Evolutionary conservation across 495 filamentous ascomycete genomes (phyloP).

Genomic region (Choiromyces venosus): DNA sequence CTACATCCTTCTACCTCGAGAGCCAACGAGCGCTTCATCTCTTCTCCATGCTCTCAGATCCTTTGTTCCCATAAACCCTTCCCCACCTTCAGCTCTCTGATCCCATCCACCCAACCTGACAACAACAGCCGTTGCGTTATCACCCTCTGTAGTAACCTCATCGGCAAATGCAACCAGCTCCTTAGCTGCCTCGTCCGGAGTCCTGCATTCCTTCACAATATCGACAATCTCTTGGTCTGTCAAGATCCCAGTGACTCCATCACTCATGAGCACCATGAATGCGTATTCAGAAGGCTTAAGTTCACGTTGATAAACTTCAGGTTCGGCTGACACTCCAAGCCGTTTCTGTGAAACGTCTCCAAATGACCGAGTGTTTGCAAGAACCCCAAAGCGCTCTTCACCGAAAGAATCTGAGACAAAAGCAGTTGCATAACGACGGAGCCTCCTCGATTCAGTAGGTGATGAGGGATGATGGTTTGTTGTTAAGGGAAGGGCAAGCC

Average conservation of each 20-base stretch:
- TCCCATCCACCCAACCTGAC: conserved; percentile 93
- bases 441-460: conserved; percentile 71
- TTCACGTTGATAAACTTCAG: conserved; percentile 70
- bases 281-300: conserved; percentile 73
- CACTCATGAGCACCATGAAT: conserved; percentile 80
- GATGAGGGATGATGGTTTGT: conserved; percentile 85
- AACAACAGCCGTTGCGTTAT: conserved; percentile 94
- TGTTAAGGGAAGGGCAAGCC: conserved; percentile 71
- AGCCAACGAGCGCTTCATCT: conserved; percentile 77
- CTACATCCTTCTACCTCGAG: conserved; percentile 55
- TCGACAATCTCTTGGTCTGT: conserved; percentile 93
- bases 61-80: conserved; percentile 83
- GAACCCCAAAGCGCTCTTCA: conserved; percentile 87
- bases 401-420: conserved; percentile 95
- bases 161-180: conserved; percentile 80
- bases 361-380: conserved; percentile 90
- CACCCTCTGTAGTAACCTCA: conserved; percentile 72
- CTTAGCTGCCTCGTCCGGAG: conserved; percentile 75
- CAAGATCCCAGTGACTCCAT: conserved; percentile 77
- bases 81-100: conserved; percentile 75
- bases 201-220: conserved; percentile 85
- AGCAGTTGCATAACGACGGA: conserved; percentile 76
- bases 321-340: conserved; percentile 88
- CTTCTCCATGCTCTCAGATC: conserved; percentile 80
- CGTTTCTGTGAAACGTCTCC: conserved; percentile 88